Conservation (phyloP, 345 rosid genomes). For the Citropsis articulata region DNA sequence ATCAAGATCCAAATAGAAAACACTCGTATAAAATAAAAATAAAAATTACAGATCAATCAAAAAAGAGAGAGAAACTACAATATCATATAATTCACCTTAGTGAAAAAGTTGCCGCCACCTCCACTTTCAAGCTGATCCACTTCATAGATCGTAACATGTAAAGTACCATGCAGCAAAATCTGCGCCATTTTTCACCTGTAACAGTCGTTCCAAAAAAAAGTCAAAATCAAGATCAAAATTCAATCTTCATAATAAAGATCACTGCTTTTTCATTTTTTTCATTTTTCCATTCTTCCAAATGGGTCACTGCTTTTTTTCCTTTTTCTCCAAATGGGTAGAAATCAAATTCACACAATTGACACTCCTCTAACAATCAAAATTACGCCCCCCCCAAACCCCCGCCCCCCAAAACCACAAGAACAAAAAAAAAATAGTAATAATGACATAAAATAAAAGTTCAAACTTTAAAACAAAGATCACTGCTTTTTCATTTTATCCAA, state of each 20-base stretch:
- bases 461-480: neutral
- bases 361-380: neutral
- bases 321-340: no score
- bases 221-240: neutral
- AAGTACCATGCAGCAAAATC: slow-evolving; percentile 69
- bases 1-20: neutral
- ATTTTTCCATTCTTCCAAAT: no score
- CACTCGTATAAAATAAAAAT: neutral
- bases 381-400: no score
- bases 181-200: slow-evolving; percentile 65
- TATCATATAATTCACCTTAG: slow-evolving; percentile 45
- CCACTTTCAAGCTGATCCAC: slow-evolving; percentile 55
- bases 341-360: no score
- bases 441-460: neutral
- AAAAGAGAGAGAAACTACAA: neutral
- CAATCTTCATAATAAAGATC: neutral
- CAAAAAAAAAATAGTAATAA: no score
- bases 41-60: neutral
- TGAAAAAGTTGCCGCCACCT: slow-evolving; percentile 58
- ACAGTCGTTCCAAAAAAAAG: neutral
- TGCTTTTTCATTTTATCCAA: neutral
- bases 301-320: no score
- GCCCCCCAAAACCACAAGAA: no score
- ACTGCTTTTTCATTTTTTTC: no score
- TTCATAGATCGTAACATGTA: slow-evolving; percentile 89